Base-by-base conservation (phyloP, 352 stramenopile genomes). In the Pythium guiyangense region DNA sequence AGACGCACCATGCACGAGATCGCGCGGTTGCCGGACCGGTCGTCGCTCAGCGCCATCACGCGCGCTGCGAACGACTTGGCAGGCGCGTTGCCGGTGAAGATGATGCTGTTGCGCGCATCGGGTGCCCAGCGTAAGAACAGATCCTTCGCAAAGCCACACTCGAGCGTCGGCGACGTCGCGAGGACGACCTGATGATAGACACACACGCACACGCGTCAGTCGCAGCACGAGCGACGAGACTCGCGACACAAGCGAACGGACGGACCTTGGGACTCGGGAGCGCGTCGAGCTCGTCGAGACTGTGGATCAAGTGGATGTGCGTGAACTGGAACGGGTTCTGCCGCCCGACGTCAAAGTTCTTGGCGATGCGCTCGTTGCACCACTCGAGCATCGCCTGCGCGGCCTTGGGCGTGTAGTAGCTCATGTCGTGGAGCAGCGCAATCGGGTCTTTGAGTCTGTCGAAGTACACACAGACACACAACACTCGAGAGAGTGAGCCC, bases 311-410 rank as follows among this genome's bases (percentile, higher is more conserved):
- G 57, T 96, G 81, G 35, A 96, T 90, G 50, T 96, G 82, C 77
- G 82, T 88, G 57, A 96, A 96, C 59, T 96, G 81, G 63, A 96
- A 96, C 18, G 86, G 86, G 40, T 96, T 96, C 62, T 93, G 84
- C 1, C 85, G 75, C 37, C 83, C 83, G 43, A 94, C 84, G 50
- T 96, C 86, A 47, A 96, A 96, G 62, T 94, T 94, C 62, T 94
- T 96, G 35, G 86, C 80, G 40, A 96, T 96, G 15, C 84, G 82
- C 39, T 96, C 86, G 54, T 92, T 94, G 52, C 86, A 96, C 86
- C 86, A 96, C 64, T 96, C 86, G 12, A 96, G 70, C 86, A 96
- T 96, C 26, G 86, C 86, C 51, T 96, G 83, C 0, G 86, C 86
- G 14, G 86, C 84, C 60, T 96, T 93, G 0, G 84, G 84, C 2